Evolutionary conservation across 805 yeast species (phyloP), one percentile per base, ranked within the genome.

Genomic region (Ogataea wickerhamii): DNA sequence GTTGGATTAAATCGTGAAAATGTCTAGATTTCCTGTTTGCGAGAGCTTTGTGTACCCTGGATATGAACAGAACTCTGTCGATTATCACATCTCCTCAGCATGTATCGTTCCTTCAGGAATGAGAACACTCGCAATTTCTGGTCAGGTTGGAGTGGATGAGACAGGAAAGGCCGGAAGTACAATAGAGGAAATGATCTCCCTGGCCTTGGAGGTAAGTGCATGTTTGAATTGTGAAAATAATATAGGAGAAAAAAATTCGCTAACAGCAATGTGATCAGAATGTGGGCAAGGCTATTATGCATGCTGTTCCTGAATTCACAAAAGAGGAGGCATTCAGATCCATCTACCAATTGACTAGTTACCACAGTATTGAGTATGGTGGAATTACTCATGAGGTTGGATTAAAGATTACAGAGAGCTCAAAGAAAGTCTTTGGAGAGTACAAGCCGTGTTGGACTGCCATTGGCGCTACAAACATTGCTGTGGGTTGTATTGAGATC

Each of bases 391-490:
- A 41, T 28, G 45, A 41, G 12, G 25, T 41, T 18, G 45, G 45
- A 7, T 4, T 28, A 6, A 34, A 21, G 6, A 32, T 41, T 18
- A 35, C 28, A 4, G 36, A 37, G 20, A 28, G 38, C 17, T 30
- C 33, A 2, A 34, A 37, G 18, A 31, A 37, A 12, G 41, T 36
- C 5, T 41, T 41, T 34, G 45, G 45, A 6, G 41, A 30, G 6
- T 41, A 41, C 36, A 41, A 24, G 16, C 45, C 45, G 3, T 41
- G 45, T 20, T 41, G 45, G 45, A 41, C 41, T 2, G 45, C 45
- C 10, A 29, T 41, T 18, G 45, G 45, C 3, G 45, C 27, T 8
- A 13, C 27, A 13, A 41, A 37, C 19, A 24, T 41, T 21, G 36
- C 45, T 14, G 45, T 31, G 11, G 45, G 45, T 18, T 37, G 41